Conservation (phyloP, 306 rosid genomes). For the Senna siamea region DNA sequence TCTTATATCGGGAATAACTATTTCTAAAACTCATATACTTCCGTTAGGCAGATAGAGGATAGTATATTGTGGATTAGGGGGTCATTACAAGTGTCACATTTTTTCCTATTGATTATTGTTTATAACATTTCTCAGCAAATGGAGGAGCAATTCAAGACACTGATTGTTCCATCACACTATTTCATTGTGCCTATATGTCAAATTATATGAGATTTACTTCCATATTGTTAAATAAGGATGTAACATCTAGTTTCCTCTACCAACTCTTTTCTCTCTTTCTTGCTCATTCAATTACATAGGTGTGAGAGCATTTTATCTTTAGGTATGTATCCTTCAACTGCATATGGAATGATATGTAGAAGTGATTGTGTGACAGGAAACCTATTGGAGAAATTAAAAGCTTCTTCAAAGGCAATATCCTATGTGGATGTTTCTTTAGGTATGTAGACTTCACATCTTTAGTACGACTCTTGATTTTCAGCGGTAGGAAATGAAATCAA, state of each 20-base stretch:
- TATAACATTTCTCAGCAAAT: no score
- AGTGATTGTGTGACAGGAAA: slow-evolving; percentile 77
- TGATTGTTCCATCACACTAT: no score
- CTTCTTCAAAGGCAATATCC: slow-evolving; percentile 81
- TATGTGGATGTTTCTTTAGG: slow-evolving; percentile 81
- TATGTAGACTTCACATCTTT: slow-evolving; percentile 37
- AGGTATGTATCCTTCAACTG: no score
- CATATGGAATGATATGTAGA: slow-evolving; percentile 79
- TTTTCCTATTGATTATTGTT: no score
- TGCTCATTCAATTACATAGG: slow-evolving; percentile 61
- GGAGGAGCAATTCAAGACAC: no score
- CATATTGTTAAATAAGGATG: slow-evolving; percentile 5
- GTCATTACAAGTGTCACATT: no score
- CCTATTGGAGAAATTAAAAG: slow-evolving; percentile 74
- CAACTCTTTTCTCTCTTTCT: slow-evolving; percentile 26
- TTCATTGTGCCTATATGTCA: no score
- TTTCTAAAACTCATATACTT: no score
- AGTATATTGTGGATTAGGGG: no score
- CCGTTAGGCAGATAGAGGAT: no score
- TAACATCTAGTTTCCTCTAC: not conserved
- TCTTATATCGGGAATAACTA: no score
- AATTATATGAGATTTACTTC: slow-evolving; percentile 32
- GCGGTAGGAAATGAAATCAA: slow-evolving; percentile 28
- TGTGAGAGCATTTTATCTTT: slow-evolving; percentile 72
- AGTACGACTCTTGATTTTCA: slow-evolving; percentile 16